Conservation (phyloP, 176 grass and related monocot species). For the Eremochloa ophiuroides region DNA sequence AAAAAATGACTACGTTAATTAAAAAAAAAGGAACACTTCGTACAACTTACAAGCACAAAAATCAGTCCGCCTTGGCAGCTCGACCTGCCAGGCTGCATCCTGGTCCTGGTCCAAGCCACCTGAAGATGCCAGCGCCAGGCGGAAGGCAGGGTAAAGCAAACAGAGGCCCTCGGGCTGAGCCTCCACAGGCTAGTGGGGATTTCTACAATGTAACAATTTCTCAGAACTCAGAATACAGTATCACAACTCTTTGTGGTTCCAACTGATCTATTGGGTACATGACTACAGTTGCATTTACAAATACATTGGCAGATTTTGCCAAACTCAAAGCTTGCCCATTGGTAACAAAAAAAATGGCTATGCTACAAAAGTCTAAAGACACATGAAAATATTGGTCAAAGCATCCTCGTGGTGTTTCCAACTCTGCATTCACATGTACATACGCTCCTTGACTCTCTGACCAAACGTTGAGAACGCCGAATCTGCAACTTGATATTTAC, state of each 20-base stretch:
- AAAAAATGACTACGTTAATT: too few species aligned
- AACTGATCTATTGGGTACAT: neutral
- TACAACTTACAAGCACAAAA: too few species aligned
- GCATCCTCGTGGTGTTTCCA: slow-evolving; percentile 47
- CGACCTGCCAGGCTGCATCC: too few species aligned
- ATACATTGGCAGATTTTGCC: neutral
- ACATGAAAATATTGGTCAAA: neutral
- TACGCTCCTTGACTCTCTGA: slow-evolving; percentile 63
- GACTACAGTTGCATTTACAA: neutral
- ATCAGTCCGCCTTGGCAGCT: too few species aligned
- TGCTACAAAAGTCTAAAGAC: neutral
- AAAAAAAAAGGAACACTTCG: neutral
- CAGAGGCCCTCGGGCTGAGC: neutral
- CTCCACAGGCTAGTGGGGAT: too few species aligned
- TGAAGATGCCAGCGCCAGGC: too few species aligned
- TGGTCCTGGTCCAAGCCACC: too few species aligned
- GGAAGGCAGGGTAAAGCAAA: too few species aligned
- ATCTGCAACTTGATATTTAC: slow-evolving; percentile 82
- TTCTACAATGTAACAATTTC: too few species aligned
- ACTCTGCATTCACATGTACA: slow-evolving; percentile 68
- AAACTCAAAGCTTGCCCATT: neutral
- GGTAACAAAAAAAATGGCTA: slow-evolving; percentile 5
- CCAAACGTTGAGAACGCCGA: slow-evolving; percentile 55
- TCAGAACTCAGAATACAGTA: too few species aligned
- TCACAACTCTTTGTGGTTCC: neutral